Evolutionary conservation across 768 basidiomycete genomes (phyloP).

Genomic region (Boletus vermiculosoides): DNA sequence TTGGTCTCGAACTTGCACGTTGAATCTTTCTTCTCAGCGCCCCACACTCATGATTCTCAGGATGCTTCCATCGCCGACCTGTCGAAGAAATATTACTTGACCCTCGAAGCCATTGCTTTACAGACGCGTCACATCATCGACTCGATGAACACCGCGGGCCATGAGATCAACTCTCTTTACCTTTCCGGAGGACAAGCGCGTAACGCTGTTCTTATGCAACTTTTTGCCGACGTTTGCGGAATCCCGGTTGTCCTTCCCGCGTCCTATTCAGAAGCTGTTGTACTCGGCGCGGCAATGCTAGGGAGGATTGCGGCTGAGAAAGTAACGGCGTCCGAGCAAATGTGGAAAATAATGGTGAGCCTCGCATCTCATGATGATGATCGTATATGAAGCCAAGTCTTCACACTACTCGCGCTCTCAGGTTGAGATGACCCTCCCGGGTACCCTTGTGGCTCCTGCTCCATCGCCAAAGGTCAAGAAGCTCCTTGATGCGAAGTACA

Average conservation of each 20-base stretch:
- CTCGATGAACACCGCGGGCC: conserved; percentile 83
- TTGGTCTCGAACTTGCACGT: conserved; percentile 76
- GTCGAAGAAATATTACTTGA: conserved; percentile 85
- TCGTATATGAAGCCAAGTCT: neutral
- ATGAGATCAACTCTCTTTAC: conserved; percentile 79
- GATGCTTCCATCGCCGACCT: conserved; percentile 77
- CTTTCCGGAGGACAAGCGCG: conserved; percentile 93
- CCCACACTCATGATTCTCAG: conserved; percentile 32
- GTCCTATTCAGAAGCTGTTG: conserved; percentile 78
- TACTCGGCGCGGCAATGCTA: conserved; percentile 91
- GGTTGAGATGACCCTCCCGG: conserved; percentile 92
- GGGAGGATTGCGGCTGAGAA: conserved; percentile 80
- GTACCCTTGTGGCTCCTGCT: conserved; percentile 64
- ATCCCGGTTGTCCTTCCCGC: conserved; percentile 82
- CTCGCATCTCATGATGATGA: neutral
- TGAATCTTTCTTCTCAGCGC: neutral
- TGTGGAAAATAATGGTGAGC: conserved; percentile 91
- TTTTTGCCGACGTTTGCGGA: conserved; percentile 81
- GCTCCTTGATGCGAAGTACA: conserved; percentile 88
- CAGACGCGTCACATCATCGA: conserved; percentile 95
- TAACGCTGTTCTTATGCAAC: conserved; percentile 84
- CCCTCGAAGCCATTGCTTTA: conserved; percentile 89
- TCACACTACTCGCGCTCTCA: conserved; percentile 26
- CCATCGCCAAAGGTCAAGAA: conserved; percentile 63
- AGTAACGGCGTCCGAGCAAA: conserved; percentile 51